Evolutionary conservation across 805 yeast species (phyloP).

Genomic region (Yamadazyma paraphyllophila): DNA sequence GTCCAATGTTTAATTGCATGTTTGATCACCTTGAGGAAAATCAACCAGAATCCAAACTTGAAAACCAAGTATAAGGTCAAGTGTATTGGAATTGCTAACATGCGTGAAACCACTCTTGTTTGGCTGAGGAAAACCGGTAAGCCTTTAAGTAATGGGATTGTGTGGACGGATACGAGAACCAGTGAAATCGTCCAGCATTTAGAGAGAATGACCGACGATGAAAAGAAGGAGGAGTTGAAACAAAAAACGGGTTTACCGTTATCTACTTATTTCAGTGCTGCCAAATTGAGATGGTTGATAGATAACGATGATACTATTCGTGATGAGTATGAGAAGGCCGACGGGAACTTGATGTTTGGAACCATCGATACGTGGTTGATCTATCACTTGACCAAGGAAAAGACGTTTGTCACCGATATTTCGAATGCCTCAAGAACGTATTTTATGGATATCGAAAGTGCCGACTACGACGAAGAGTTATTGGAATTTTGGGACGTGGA

Average conservation of each 20-base stretch:
- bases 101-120: slow-evolving; percentile 90
- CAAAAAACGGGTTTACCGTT: slow-evolving; percentile 80
- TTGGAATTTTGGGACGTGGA: slow-evolving; percentile 81
- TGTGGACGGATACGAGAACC: slow-evolving; percentile 95
- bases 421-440: slow-evolving; percentile 91
- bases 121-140: slow-evolving; percentile 84
- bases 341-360: slow-evolving; percentile 78
- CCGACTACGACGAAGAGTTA: slow-evolving; percentile 72
- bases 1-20: slow-evolving; percentile 74
- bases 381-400: slow-evolving; percentile 72
- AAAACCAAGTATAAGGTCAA: slow-evolving; percentile 59
- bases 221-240: slow-evolving; percentile 55
- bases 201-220: slow-evolving; percentile 51
- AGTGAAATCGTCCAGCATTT: slow-evolving; percentile 64
- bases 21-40: slow-evolving; percentile 51
- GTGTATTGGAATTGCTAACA: slow-evolving; percentile 87
- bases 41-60: slow-evolving; percentile 52
- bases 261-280: slow-evolving; percentile 88
- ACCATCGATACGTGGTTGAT: slow-evolving; percentile 94
- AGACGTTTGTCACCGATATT: slow-evolving; percentile 75
- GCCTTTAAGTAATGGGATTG: slow-evolving; percentile 85
- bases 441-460: slow-evolving; percentile 77
- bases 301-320: slow-evolving; percentile 70
- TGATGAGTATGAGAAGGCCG: slow-evolving; percentile 69
- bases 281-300: slow-evolving; percentile 84